Conservation (phyloP, 257 asterid genomes). For the Thymus quinquecostatus region DNA sequence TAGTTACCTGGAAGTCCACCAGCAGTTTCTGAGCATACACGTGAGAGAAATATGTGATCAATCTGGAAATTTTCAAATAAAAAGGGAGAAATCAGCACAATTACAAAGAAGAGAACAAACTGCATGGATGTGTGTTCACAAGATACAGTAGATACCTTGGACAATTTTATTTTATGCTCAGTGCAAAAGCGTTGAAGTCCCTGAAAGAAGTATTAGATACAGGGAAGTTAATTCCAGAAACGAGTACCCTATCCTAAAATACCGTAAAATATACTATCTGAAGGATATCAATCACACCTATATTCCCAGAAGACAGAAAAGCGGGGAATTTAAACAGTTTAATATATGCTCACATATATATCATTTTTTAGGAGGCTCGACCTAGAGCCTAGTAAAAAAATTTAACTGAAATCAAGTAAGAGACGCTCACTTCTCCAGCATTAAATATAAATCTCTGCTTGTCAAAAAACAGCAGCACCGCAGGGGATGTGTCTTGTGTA, state of each 20-base stretch:
- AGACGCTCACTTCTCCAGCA: slow-evolving; percentile 90
- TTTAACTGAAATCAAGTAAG: slow-evolving; percentile 15
- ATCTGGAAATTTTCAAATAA: slow-evolving; percentile 53
- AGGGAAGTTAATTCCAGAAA: slow-evolving; percentile 20
- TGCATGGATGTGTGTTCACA: slow-evolving; percentile 5
- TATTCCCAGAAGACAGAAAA: too few species aligned
- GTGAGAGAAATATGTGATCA: slow-evolving; percentile 94
- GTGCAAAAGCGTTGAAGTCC: slow-evolving; percentile 97
- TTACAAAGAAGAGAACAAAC: slow-evolving; percentile 8
- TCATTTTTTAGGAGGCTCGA: too few species aligned
- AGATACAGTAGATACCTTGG: slow-evolving; percentile 84
- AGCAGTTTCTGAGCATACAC: slow-evolving; percentile 97
- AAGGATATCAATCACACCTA: neutral
- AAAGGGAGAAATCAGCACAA: neutral
- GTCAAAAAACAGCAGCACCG: slow-evolving; percentile 94
- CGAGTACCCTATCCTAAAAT: neutral
- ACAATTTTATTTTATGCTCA: slow-evolving; percentile 89
- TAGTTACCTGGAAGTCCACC: slow-evolving; percentile 94
- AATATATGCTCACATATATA: neutral
- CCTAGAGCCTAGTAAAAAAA: slow-evolving; percentile 15
- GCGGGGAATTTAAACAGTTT: neutral
- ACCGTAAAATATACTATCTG: neutral
- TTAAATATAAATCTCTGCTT: slow-evolving; percentile 92
- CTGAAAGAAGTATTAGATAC: slow-evolving; percentile 49
- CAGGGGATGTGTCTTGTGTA: slow-evolving; percentile 95